Evolutionary conservation across 2,329 filamentous ascomycete species (phyloP).

Genomic region (Fonsecaea pugnacius): DNA sequence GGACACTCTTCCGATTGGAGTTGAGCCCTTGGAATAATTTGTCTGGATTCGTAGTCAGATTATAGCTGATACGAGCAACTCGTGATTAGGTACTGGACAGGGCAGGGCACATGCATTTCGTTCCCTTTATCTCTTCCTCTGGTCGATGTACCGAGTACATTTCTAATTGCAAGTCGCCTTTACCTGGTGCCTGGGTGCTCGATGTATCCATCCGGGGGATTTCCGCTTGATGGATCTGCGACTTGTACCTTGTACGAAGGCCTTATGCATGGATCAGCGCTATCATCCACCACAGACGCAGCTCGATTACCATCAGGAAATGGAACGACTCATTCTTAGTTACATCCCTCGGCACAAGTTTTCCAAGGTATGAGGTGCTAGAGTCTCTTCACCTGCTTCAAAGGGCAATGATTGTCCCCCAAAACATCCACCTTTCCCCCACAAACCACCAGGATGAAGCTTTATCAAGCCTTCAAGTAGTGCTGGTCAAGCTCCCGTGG

Average conservation of each 20-base stretch:
- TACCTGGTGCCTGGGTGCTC: background rate
- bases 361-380: background rate
- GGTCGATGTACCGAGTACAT: too few relatives aligned
- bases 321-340: background rate
- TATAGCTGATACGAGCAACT: background rate
- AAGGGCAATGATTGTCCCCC: conserved; percentile 23
- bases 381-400: conserved; percentile 23
- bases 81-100: too few relatives aligned
- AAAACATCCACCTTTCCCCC: conserved; percentile 17
- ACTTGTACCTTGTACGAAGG: background rate
- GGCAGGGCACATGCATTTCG: too few relatives aligned
- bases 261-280: background rate
- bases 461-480: conserved; percentile 19
- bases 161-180: too few relatives aligned
- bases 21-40: background rate
- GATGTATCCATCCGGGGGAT: background rate
- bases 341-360: conserved; percentile 9
- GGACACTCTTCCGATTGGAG: background rate
- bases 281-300: background rate
- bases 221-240: background rate
- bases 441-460: conserved; percentile 24
- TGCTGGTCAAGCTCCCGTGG: background rate
- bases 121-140: too few relatives aligned
- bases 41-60: background rate
- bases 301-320: background rate